Base-by-base conservation (phyloP, 371 early-diverging fungal genomes). In the Funneliformis caledonium region DNA sequence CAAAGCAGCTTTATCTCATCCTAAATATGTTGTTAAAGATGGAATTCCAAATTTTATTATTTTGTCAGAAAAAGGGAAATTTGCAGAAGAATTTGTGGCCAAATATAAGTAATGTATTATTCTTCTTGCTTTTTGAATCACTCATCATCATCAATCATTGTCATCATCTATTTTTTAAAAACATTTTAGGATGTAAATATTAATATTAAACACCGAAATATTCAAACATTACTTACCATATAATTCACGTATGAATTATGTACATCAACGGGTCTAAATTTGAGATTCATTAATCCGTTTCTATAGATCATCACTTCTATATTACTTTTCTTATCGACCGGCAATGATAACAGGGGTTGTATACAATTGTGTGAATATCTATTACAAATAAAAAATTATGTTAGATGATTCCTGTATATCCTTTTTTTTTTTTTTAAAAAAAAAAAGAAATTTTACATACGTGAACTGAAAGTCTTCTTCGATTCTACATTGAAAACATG, bases 31-130 rank as follows among this genome's bases (percentile, higher is more conserved):
- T 11, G 87, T 94, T 45, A 86, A 86, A 48, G 91, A 94, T 74
- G 92, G 92, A 19, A 89, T 94, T 22, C 92, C 93, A 10, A 90
- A 87, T 72, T 93, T 94, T 81, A 88, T 94, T 56, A 88, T 94
- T 67, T 78, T 94, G 33, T 88, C 91, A n/a, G 91, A 89, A 69
- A 87, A 86, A 16, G 61, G 88, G 3, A 33, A 50, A 8, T 94
- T 94, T 81, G 88, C 88, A 59, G 90, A 87, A 45, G 87, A 89
- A 76, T 94, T 92, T 83, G 82, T 94, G 72, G 80, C 87, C 45
- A 87, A 89, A 69, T 93, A 92, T 73, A 88, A 86, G 56, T 56
- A 56, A 56, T 5, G 7, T 56, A 19, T 9, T 19, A 56, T 56
- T 56, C 56, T 7, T 56, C 7, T 56, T 7, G 7, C 47, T 9